These are phyloP conservation scores for Coniochaeta ligniaria DNA, from an alignment of 2,329 filamentous ascomycete genomes.

Conservation along the genomic window DNA sequence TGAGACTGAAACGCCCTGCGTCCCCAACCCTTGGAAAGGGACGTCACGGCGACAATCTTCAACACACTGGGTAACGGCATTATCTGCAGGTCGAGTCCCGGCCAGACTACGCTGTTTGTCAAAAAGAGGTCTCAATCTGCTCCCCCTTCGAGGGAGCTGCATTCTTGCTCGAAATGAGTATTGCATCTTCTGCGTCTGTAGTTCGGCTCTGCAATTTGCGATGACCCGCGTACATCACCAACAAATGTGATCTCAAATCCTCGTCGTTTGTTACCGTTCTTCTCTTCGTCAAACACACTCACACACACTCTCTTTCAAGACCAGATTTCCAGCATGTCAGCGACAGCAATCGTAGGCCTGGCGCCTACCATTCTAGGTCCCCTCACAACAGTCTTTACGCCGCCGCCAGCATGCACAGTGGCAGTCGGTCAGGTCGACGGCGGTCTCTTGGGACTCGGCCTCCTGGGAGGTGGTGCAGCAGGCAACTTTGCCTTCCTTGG, in stretches of 20 bases:
- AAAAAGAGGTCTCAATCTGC: not conserved
- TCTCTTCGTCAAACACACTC: not conserved
- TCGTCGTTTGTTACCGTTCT: not conserved
- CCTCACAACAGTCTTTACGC: slow-evolving; percentile 17
- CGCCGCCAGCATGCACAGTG: slow-evolving; percentile 15
- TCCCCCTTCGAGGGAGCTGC: not conserved
- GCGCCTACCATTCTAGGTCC: slow-evolving; percentile 17
- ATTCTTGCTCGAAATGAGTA: not conserved
- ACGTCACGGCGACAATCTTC: not conserved
- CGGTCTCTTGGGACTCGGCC: slow-evolving; percentile 9
- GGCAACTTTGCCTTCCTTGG: slow-evolving; percentile 11
- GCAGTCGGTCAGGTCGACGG: slow-evolving; percentile 11
- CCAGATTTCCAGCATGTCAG: slow-evolving; percentile 11
- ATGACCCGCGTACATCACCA: not conserved
- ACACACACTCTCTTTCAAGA: not conserved
- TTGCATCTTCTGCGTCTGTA: not conserved
- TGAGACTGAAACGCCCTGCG: slow-evolving; percentile 3
- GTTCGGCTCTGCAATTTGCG: not conserved
- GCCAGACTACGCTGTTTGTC: not conserved
- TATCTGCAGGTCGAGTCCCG: not conserved
- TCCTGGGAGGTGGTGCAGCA: slow-evolving; percentile 6
- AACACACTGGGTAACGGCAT: not conserved
- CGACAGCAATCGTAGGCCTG: slow-evolving; percentile 13
- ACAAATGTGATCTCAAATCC: not conserved
- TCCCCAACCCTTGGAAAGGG: slow-evolving; percentile 1